Evolutionary conservation across 176 grass and related monocot species (phyloP).

Genomic region (Hordeum vulgare): MorexV3_pseudomolecules_assembly NC_058522.1:104286737-104287236

Average conservation of each 20-base stretch:
- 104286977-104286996: too few species aligned
- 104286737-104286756: conserved; percentile 94
- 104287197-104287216: conserved; percentile 99
- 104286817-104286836: conserved; percentile 94
- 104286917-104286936: neutral
- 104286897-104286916: neutral
- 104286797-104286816: conserved; percentile 97
- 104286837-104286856: conserved; percentile 54
- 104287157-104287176: conserved; percentile 93
- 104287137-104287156: conserved; percentile 95
- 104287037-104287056: neutral
- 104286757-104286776: conserved; percentile 88
- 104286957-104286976: too few species aligned
- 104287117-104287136: conserved; percentile 95
- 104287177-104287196: conserved; percentile 99
- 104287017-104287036: neutral
- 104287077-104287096: neutral
- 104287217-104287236: conserved; percentile 99
- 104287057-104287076: conserved; percentile 10
- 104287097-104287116: conserved; percentile 99
- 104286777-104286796: conserved; percentile 75
- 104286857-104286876: conserved; percentile 17
- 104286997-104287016: too few species aligned
- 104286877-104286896: conserved; percentile 6
- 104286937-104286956: too few species aligned